These are phyloP conservation scores for Exophiala bonariae DNA, from an alignment of 2,329 filamentous ascomycete genomes.

Conservation along the genomic window DNA sequence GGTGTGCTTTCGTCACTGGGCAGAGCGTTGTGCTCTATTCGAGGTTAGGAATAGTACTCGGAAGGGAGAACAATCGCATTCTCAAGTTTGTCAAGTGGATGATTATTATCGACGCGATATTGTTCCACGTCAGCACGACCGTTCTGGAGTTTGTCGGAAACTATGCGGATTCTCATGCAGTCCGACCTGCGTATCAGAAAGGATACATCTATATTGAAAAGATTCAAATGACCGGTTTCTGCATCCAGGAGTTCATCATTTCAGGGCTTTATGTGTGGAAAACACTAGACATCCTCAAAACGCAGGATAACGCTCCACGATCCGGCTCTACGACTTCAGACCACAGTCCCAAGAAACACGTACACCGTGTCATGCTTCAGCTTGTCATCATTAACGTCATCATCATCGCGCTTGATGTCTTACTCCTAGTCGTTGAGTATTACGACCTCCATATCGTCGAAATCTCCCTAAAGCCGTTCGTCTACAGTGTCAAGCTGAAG, in stretches of 20 bases:
- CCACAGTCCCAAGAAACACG: not conserved
- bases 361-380: constrained; percentile 40
- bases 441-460: constrained; percentile 41
- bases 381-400: constrained; percentile 56
- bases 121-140: constrained; percentile 56
- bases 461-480: constrained; percentile 41
- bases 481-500: constrained; percentile 45
- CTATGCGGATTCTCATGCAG: constrained; percentile 22
- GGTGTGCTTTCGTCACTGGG: constrained; percentile 63
- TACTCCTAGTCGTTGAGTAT: constrained; percentile 41
- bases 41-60: constrained; percentile 53
- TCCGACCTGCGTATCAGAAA: constrained; percentile 27
- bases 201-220: constrained; percentile 46
- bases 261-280: constrained; percentile 55
- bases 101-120: constrained; percentile 56
- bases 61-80: constrained; percentile 52
- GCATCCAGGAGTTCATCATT: constrained; percentile 47
- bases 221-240: constrained; percentile 47
- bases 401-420: constrained; percentile 47
- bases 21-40: constrained; percentile 64
- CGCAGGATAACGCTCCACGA: constrained; percentile 34
- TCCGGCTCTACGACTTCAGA: not conserved
- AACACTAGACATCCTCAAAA: constrained; percentile 41
- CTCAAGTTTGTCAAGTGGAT: constrained; percentile 55
- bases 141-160: constrained; percentile 54